Percentiles rank a stretch among this genome's conserved stretches.
These are phyloP conservation scores for Taiozyma sp. DNA, from an alignment of 1,139 yeast genomes.

Conservation along the genomic window DNA sequence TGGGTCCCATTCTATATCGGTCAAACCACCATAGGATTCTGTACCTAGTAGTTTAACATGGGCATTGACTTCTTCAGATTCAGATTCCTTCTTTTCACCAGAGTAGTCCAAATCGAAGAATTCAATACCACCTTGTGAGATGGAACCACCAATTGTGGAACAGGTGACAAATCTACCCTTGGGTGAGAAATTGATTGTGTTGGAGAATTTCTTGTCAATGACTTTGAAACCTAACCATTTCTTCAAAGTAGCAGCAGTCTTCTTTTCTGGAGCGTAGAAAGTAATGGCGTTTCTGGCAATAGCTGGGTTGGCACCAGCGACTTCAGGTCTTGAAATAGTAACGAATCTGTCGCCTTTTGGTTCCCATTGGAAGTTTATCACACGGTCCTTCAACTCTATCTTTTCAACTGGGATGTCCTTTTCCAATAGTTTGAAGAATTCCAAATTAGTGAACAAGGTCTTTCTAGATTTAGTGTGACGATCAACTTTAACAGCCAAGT, in stretches of 20 bases:
- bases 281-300: slow-evolving; percentile 68
- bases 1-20: slow-evolving; percentile 92
- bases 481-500: slow-evolving; percentile 90
- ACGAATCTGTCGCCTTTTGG: slow-evolving; percentile 87
- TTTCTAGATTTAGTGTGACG: slow-evolving; percentile 96
- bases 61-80: slow-evolving; percentile 20
- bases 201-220: slow-evolving; percentile 60
- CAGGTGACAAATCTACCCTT: slow-evolving; percentile 85
- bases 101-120: slow-evolving; percentile 86
- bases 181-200: slow-evolving; percentile 87
- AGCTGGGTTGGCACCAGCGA: slow-evolving; percentile 59
- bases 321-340: slow-evolving; percentile 61
- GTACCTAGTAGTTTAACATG: slow-evolving; percentile 23
- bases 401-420: slow-evolving; percentile 94
- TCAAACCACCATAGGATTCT: slow-evolving; percentile 62
- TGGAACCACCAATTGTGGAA: slow-evolving; percentile 58
- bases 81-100: slow-evolving; percentile 44
- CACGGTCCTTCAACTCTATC: slow-evolving; percentile 87
- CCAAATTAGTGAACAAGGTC: slow-evolving; percentile 87
- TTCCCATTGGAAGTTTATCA: slow-evolving; percentile 92
- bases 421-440: slow-evolving; percentile 83
- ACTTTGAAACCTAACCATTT: slow-evolving; percentile 57
- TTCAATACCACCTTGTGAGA: slow-evolving; percentile 62
- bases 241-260: slow-evolving; percentile 34
- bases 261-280: slow-evolving; percentile 76